Evolutionary conservation across 345 rosid species (phyloP).

Genomic region (Eucalyptus shirleyi): DNA sequence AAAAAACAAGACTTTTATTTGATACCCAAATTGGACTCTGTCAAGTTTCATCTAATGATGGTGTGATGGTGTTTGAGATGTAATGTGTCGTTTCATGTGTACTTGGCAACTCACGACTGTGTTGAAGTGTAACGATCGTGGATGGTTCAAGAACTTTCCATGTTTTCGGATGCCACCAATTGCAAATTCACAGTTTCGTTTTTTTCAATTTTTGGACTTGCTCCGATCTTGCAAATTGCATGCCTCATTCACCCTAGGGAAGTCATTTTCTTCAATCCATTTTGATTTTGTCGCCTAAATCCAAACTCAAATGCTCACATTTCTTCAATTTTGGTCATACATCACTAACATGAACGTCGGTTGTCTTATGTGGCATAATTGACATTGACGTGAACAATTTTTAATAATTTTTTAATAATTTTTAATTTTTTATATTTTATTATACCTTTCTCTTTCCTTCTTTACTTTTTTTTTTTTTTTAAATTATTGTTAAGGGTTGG

Average conservation of each 20-base stretch:
- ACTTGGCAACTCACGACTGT: neutral
- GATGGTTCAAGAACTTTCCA: neutral
- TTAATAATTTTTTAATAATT: too few species aligned
- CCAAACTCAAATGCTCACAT: neutral
- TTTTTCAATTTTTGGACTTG: neutral
- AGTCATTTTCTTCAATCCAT: neutral
- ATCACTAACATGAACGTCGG: too few species aligned
- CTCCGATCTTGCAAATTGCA: neutral
- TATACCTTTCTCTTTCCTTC: too few species aligned
- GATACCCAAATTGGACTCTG: neutral
- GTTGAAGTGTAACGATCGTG: accelerated
- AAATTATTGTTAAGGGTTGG: too few species aligned
- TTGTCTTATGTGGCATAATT: accelerated
- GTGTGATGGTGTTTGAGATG: neutral
- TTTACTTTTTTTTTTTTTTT: too few species aligned
- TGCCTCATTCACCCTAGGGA: neutral
- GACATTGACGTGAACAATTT: too few species aligned
- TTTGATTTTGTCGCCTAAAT: neutral
- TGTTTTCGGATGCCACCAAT: neutral
- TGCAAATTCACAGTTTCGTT: neutral
- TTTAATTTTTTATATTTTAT: too few species aligned
- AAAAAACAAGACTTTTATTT: neutral
- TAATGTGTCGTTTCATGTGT: accelerated
- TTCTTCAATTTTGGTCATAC: neutral
- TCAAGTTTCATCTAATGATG: neutral